Conservation (phyloP, 73 alveolate genomes). For the Paramecium caudatum region DNA sequence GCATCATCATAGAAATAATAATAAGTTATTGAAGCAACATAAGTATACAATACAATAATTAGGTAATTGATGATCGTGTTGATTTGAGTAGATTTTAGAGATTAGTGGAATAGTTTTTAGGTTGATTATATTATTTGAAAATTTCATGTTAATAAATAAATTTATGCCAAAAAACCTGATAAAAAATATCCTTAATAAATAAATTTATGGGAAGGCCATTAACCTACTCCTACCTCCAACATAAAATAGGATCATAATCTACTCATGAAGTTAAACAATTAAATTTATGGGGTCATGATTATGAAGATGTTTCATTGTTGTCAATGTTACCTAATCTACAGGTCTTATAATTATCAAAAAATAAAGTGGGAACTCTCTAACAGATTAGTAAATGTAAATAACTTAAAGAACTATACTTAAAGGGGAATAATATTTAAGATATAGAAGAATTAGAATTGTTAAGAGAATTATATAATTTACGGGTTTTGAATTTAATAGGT, state of each 20-base stretch:
- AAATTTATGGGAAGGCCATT: not conserved
- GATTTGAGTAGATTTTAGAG: conserved; percentile 51
- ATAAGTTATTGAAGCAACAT: conserved; percentile 64
- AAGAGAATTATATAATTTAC: conserved; percentile 15
- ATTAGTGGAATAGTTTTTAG: conserved; percentile 15
- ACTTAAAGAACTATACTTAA: conserved; percentile 20
- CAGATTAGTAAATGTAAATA: not conserved
- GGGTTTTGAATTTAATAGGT: conserved; percentile 38
- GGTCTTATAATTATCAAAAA: conserved; percentile 4
- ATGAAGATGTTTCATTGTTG: not conserved
- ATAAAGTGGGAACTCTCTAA: not conserved
- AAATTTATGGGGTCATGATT: conserved; percentile 39
- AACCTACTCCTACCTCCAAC: not conserved
- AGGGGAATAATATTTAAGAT: not conserved
- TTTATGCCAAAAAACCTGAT: not conserved
- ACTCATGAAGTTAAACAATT: conserved; percentile 14
- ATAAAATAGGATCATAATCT: conserved; percentile 23
- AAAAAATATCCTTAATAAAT: conserved; percentile 11
- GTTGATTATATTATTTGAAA: not conserved
- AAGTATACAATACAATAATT: not conserved
- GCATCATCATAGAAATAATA: conserved; percentile 78
- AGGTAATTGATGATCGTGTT: conserved; percentile 34
- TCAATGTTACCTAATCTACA: conserved; percentile 15
- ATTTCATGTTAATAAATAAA: conserved; percentile 5
- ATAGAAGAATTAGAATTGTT: not conserved